These are phyloP conservation scores for Parachlorella kessleri DNA, from an alignment of 139 green algal species.

Conservation along the genomic window DNA sequence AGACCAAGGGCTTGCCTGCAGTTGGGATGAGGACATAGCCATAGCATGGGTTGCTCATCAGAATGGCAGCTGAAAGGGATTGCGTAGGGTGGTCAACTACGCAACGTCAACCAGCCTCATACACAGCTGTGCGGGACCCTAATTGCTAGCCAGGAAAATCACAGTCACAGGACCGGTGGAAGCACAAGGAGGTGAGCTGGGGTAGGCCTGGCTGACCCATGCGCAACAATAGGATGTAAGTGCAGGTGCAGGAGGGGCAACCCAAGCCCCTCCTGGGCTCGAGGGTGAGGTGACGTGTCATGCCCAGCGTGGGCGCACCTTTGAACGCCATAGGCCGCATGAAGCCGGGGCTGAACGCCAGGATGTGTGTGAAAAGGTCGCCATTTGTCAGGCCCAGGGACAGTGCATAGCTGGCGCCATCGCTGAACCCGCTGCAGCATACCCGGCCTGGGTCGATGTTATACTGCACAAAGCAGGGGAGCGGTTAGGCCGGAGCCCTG, in stretches of 20 bases:
- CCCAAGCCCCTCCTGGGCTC: neutral
- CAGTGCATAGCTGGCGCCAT: constrained; percentile 56
- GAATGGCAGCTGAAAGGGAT: neutral
- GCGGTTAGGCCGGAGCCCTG: too few relatives aligned
- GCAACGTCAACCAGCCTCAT: too few relatives aligned
- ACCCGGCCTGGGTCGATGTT: constrained; percentile 5
- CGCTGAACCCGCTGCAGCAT: constrained; percentile 31
- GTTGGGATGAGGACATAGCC: neutral
- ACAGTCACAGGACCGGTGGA: too few relatives aligned
- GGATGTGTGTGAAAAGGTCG: constrained; percentile 53
- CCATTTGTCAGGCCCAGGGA: constrained; percentile 43
- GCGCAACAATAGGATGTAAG: neutral
- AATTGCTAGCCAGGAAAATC: neutral
- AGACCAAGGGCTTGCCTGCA: constrained; percentile 10
- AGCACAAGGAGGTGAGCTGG: neutral
- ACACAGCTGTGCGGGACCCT: too few relatives aligned
- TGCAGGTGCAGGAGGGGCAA: neutral
- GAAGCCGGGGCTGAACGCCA: constrained; percentile 49
- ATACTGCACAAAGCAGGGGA: neutral
- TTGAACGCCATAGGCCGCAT: constrained; percentile 26
- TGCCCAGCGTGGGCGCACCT: neutral
- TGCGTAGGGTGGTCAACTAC: too few relatives aligned
- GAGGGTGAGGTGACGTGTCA: neutral
- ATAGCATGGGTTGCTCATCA: neutral
- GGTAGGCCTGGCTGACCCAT: neutral